Evolutionary conservation across 2,329 filamentous ascomycete species (phyloP).

Genomic region (Penicillium sp.): DNA sequence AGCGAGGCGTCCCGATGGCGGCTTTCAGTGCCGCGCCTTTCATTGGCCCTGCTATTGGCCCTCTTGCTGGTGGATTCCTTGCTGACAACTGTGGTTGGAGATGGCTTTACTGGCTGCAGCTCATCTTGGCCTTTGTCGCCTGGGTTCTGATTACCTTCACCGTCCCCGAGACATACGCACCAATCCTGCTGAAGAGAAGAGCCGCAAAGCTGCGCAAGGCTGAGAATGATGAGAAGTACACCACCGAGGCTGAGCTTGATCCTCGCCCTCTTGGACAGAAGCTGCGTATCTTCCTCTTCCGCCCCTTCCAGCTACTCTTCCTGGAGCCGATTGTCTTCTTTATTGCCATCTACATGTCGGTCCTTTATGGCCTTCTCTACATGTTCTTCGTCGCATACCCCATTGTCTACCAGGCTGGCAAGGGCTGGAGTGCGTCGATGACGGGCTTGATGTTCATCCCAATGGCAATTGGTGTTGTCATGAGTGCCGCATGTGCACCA

Average conservation of each 20-base stretch:
- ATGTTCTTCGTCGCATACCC: constrained; percentile 55
- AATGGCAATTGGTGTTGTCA: constrained; percentile 70
- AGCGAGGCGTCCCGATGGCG: constrained; percentile 83
- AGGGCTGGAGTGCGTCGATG: constrained; percentile 70
- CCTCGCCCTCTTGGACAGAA: constrained; percentile 66
- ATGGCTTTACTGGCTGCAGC: constrained; percentile 84
- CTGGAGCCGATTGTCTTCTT: constrained; percentile 81
- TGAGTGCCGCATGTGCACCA: constrained; percentile 66
- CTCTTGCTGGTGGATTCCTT: constrained; percentile 74
- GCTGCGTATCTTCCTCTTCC: constrained; percentile 70
- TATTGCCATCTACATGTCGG: constrained; percentile 81
- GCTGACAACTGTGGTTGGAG: constrained; percentile 70
- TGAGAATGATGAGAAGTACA: constrained; percentile 65
- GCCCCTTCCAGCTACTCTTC: constrained; percentile 84
- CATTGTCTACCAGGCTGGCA: constrained; percentile 72
- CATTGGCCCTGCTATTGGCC: constrained; percentile 74
- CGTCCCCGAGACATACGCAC: constrained; percentile 86
- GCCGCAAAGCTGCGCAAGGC: constrained; percentile 70
- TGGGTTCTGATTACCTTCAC: constrained; percentile 81
- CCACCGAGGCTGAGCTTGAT: constrained; percentile 80
- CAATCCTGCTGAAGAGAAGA: constrained; percentile 69
- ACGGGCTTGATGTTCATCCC: constrained; percentile 89
- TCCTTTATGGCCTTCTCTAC: constrained; percentile 58
- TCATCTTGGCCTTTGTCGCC: constrained; percentile 69
- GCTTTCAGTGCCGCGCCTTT: constrained; percentile 82